A percentile compares a stretch with the other conserved stretches of the same genome.
phyloP scores from a whole-genome alignment of 73 alveolate species.

The Loxodes magnus region DNA sequence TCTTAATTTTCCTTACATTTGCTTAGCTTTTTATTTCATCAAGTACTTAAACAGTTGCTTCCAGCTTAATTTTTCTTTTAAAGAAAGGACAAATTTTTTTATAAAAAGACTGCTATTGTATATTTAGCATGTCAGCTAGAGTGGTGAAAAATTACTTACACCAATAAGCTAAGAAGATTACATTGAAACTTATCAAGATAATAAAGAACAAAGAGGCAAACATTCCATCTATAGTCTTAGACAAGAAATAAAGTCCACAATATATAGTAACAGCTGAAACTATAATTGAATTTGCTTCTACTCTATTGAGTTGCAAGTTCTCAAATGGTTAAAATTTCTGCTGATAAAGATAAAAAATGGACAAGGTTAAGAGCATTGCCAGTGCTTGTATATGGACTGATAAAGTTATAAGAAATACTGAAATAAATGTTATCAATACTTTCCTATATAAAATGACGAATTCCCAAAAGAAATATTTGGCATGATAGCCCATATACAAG shows the following conservation, averaged over 20 bases:
- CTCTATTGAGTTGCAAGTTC: not conserved
- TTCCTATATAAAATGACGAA: conserved; percentile 19
- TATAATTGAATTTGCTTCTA: not conserved
- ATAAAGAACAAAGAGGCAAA: no score
- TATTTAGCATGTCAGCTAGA: no score
- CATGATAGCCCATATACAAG: conserved; percentile 22
- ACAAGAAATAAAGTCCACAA: not conserved
- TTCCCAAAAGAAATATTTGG: conserved; percentile 21
- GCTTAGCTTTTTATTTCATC: no score
- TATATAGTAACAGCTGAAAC: not conserved
- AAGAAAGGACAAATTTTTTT: no score
- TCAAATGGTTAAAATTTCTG: not conserved
- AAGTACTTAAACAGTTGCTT: no score
- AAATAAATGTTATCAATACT: not conserved
- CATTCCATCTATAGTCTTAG: not conserved
- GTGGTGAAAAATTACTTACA: no score
- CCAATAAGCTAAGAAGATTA: no score
- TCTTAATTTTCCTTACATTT: no score
- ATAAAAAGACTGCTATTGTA: no score
- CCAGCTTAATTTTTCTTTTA: no score
- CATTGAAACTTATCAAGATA: no score
- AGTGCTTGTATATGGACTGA: conserved; percentile 5
- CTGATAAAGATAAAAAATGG: not conserved
- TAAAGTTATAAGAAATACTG: not conserved
- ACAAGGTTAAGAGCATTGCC: not conserved